phyloP scores from a whole-genome alignment of 768 basidiomycete species.

The Mycena alexandri region DNA sequence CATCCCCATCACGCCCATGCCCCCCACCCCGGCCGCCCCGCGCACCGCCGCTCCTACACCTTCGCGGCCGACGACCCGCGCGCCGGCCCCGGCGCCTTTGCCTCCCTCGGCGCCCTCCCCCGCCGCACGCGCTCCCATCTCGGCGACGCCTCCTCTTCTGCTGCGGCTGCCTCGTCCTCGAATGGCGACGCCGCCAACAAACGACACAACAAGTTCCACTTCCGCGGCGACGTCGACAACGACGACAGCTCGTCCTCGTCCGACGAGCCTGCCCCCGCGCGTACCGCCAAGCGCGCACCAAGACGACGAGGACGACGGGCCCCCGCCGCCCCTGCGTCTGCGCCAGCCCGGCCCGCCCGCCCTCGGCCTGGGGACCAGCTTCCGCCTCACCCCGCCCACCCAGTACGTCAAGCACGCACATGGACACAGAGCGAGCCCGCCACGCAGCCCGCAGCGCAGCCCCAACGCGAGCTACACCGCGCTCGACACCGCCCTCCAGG shows the following conservation, averaged over 20 bases:
- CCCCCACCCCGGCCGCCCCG: constrained; percentile 44
- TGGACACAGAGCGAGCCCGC: background rate
- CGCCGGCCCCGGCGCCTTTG: constrained; percentile 61
- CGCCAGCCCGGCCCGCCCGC: constrained; percentile 22
- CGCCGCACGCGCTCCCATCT: constrained; percentile 45
- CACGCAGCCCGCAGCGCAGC: constrained; percentile 33
- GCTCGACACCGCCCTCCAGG: constrained; percentile 18
- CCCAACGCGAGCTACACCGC: constrained; percentile 36
- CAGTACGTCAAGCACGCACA: background rate
- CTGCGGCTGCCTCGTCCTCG: constrained; percentile 24
- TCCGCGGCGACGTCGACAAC: constrained; percentile 47
- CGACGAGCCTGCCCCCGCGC: constrained; percentile 44
- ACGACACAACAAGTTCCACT: constrained; percentile 47
- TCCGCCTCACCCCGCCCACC: constrained; percentile 20
- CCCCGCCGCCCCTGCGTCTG: constrained; percentile 41
- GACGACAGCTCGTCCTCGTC: constrained; percentile 53
- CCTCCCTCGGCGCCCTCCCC: constrained; percentile 61
- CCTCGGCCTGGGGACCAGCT: background rate
- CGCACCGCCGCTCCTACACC: constrained; percentile 54
- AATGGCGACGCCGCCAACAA: constrained; percentile 25
- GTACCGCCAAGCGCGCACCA: background rate
- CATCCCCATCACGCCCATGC: constrained; percentile 19
- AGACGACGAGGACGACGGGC: constrained; percentile 44
- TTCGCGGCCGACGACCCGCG: constrained; percentile 45
- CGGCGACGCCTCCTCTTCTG: constrained; percentile 36